Evolutionary conservation across 2,329 filamentous ascomycete species (phyloP), one percentile per base, ranked within the genome.

Genomic region (Diaporthe citrichinensis): DNA sequence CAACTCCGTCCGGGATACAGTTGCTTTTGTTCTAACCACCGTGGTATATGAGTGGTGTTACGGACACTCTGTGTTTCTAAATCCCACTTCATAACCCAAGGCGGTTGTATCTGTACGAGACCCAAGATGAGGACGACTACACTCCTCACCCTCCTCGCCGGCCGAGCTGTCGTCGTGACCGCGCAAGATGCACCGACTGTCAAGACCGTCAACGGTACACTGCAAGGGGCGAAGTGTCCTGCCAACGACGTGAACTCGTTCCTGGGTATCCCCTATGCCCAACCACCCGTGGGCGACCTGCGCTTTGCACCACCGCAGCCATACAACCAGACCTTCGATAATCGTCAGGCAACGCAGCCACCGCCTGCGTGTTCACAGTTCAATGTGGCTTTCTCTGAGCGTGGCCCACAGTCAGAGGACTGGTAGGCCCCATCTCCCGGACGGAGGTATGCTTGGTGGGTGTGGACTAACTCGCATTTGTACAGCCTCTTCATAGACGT

Each of bases 241-340:
- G n/a, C 28, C 7, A 67, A 72, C 8, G 41, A 55, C 7, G 68
- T 72, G 41, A 75, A 67, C 59, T 59, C 59, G 2, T 75, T 73
- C 44, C 59, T 75, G 39, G 68, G 67, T 15, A 75, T 75, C 17
- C 74, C 74, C 25, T 75, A 73, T 28, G 74, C 74, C 17, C 59
- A n/a, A 23, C 51, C 74, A 20, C 74, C 74, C 17, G 49, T 73
- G 25, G 74, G 49, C 34, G 44, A 65, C 25, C 71, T 75, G 28
- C 69, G 74, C 34, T 75, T 75, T 23, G 69, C 68, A 20, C 36
- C 74, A 17, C 74, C 74, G 25, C 59, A 67, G 74, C 28, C 69
- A 23, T 75, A 61, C n/a, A 28, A 75, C 5, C 46, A 72, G 53
- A 59, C 59, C 10, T 75, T 51, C 51, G 46, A 61, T 8, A 31